Evolutionary conservation across 192 early-diverging fungal species (phyloP), one percentile per base, ranked within the genome.

Genomic region (Helicostylum pulchrum): DNA sequence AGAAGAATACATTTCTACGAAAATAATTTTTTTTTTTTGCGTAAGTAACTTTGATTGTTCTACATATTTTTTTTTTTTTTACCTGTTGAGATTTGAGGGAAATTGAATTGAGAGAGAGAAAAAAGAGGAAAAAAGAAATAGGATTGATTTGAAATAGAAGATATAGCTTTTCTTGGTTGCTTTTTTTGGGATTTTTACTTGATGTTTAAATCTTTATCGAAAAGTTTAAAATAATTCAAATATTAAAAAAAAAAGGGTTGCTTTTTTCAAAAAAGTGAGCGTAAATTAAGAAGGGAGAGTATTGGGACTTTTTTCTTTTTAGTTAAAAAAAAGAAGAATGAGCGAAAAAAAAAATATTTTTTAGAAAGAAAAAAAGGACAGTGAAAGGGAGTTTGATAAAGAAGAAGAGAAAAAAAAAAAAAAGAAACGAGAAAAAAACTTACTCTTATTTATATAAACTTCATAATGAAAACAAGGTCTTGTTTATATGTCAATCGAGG

Each of bases 71-170:
- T 45, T 19, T 39, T 59, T 44, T 59, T 44, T 58, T 44, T 58
- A 21, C 36, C 30, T 23, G 56, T n/a, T 43, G 50, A 26, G 17
- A 58, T 19, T 44, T 39, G 39, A 44, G 34, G 44, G 39, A 21
- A 26, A 26, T 26, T 26, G 8, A 45, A 9, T 20, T 44, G 56
- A 26, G 34, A 36, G 39, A 21, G 20, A 44, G 34, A 58, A 5
- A 58, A 21, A 44, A 6, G 15, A 19, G 14, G 34, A 20, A 20
- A 44, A 6, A 57, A 44, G 17, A 44, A 31, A 59, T n/a, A 42
- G 36, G 36, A 36, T 20, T 45, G 32, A 21, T 59, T 43, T 59
- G 43, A 44, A 45, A 36, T 36, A 57, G 36, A 57, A 36, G 31
- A 57, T 45, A 45, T 12, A 15, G 14, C 14, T 12, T 17, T 48